phyloP scores from a whole-genome alignment of 176 grass and related monocot genomes.

The Avena atlantica region DNA sequence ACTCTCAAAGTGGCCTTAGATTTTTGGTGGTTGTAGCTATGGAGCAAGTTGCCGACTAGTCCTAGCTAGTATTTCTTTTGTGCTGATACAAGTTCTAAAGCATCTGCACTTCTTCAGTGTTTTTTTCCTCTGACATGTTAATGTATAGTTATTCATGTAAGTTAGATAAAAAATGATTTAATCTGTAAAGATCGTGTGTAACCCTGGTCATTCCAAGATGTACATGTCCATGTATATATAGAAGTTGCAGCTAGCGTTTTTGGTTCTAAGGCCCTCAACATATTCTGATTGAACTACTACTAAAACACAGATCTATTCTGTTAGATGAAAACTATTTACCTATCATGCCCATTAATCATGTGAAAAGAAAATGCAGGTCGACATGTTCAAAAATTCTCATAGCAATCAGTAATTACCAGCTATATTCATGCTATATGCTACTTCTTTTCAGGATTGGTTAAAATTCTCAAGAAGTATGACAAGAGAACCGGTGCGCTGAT shows the following conservation, averaged over 20 bases:
- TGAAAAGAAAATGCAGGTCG: background rate
- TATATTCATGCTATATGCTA: constrained; percentile 7
- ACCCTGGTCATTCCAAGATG: constrained; percentile 10
- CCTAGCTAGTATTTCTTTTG: background rate
- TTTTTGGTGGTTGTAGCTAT: background rate
- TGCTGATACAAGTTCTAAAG: background rate
- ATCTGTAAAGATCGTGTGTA: background rate
- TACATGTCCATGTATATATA: background rate
- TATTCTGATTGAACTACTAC: background rate
- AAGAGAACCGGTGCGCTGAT: constrained; percentile 93
- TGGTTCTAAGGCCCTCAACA: background rate
- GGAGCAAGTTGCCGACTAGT: background rate
- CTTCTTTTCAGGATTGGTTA: constrained; percentile 70
- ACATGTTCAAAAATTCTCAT: background rate
- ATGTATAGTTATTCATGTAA: background rate
- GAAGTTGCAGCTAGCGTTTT: background rate
- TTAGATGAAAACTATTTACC: background rate
- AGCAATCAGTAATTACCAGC: background rate
- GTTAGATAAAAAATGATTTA: background rate
- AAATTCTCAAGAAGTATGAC: constrained; percentile 98
- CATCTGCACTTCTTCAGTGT: background rate
- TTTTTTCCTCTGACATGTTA: background rate
- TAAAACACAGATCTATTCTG: background rate
- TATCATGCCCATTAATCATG: background rate
- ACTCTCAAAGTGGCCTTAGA: background rate